Base-by-base conservation (phyloP, 352 stramenopile species). In the Pythium inflatum region DNA sequence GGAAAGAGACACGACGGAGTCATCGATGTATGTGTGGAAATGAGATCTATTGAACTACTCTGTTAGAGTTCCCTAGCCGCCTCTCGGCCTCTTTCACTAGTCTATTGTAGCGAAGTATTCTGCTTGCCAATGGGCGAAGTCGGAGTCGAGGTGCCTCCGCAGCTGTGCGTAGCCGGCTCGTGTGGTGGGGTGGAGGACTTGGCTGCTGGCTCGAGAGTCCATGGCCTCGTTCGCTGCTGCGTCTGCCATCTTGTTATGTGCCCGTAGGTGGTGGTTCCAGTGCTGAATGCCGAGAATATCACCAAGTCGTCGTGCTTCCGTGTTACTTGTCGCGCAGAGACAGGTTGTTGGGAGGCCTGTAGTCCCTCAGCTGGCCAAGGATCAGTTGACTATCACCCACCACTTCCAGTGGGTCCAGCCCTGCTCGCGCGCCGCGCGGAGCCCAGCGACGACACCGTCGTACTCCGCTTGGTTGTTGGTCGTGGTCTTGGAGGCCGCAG, bases 401-500 rank as follows among this genome's bases (percentile, higher is more conserved):
- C 1, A 66, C 59, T 28, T 57, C 45, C 2, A 66, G 48, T 2
- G 14, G 9, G 57, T 27, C 57, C 57, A 54, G n/a, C 28, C 28
- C 28, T 53, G 38, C 11, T 36, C 5, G 6, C 27, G 25, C 2
- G 55, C 55, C 13, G 55, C 55, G 25, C 40, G 36, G 2, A 62
- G 25, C 11, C 55, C 55, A 2, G 24, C n/a, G 5, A 62, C 1
- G 0, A 51, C 6, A 14, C 55, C 25, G 16, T 5, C 7, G 30
- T 64, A 64, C 28, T 64, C 27, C 1, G 57, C 57, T 45, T 64
- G 57, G 30, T 64, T 64, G 40, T 55, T 64, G 8, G 57, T 64
- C 2, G 57, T 64, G 6, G 57, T 22, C 0, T 3, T n/a, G n/a
- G n/a, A n/a, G n/a, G n/a, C n/a, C n/a, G n/a, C n/a, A n/a, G n/a